Evolutionary conservation across 2,329 filamentous ascomycete genomes (phyloP).

Genomic region (Penicillium sp.): DNA sequence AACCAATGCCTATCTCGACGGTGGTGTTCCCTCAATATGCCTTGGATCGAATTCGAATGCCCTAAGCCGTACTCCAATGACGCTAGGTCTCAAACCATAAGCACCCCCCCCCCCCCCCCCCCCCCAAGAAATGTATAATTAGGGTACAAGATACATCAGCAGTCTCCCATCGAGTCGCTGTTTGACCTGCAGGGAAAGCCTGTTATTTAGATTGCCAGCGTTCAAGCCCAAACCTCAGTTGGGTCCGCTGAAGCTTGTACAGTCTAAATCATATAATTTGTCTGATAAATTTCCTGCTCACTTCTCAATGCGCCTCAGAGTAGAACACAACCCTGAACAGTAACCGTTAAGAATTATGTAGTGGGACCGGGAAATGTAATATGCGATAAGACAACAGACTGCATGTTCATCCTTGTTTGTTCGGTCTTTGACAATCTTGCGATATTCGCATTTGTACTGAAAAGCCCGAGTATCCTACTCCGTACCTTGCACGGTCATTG

Average conservation of each 20-base stretch:
- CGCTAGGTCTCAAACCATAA: background rate
- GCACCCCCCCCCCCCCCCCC: no score
- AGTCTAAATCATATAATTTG: background rate
- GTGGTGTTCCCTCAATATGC: background rate
- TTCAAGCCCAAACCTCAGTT: background rate
- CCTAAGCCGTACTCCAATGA: no score
- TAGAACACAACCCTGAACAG: background rate
- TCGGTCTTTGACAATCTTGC: background rate
- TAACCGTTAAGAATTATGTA: background rate
- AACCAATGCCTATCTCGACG: background rate
- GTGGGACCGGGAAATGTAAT: background rate
- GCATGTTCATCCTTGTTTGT: background rate
- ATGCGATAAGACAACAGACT: background rate
- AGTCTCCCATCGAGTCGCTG: background rate
- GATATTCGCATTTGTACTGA: background rate
- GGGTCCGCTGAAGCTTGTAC: no score
- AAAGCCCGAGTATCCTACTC: background rate
- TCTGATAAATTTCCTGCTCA: background rate
- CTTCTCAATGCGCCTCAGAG: no score
- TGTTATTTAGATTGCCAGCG: no score
- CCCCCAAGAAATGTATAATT: no score
- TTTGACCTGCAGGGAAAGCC: background rate
- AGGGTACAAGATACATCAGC: no score
- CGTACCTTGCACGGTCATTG: background rate
- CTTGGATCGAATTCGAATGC: background rate